Percentiles rank a stretch among this genome's conserved stretches.
phyloP scores from a whole-genome alignment of 352 stramenopile genomes.

The Thraustochytrium sp. region DNA sequence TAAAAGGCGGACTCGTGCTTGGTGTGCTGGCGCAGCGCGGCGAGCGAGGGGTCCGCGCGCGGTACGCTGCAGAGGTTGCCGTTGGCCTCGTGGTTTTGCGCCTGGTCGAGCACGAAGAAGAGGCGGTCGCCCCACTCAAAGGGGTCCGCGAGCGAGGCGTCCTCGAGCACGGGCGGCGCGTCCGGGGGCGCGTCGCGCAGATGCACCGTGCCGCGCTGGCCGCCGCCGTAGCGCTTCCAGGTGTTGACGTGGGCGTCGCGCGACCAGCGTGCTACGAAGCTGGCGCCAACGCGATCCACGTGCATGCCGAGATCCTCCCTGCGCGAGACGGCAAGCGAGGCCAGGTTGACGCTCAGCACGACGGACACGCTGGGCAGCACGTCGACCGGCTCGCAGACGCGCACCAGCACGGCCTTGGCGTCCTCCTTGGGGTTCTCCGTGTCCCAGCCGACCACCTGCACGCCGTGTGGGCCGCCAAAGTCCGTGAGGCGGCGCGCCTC shows the following conservation, averaged over 20 bases:
- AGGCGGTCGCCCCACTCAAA: background rate
- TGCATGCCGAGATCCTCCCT: background rate
- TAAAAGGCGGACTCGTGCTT: background rate
- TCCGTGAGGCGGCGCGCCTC: background rate
- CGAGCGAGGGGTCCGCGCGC: background rate
- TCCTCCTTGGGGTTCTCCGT: background rate
- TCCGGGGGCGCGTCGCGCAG: background rate
- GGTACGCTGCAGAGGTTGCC: background rate
- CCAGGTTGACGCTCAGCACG: background rate
- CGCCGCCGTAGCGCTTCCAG: conserved; percentile 20
- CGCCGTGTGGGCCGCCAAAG: background rate
- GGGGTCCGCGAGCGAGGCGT: background rate
- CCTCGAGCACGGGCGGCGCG: background rate
- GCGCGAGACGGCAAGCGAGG: background rate
- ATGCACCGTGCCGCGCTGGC: background rate
- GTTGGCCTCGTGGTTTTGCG: background rate
- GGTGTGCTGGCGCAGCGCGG: background rate
- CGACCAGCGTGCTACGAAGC: background rate
- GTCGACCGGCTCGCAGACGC: too few relatives aligned
- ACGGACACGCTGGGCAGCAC: too few relatives aligned
- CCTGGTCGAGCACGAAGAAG: conserved; percentile 17
- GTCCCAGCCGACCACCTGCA: background rate
- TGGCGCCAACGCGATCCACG: background rate
- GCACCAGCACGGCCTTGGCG: too few relatives aligned
- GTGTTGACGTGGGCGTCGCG: background rate